These are phyloP conservation scores for Primulina tabacum DNA, from an alignment of 257 asterid genomes.

Conservation along the genomic window DNA sequence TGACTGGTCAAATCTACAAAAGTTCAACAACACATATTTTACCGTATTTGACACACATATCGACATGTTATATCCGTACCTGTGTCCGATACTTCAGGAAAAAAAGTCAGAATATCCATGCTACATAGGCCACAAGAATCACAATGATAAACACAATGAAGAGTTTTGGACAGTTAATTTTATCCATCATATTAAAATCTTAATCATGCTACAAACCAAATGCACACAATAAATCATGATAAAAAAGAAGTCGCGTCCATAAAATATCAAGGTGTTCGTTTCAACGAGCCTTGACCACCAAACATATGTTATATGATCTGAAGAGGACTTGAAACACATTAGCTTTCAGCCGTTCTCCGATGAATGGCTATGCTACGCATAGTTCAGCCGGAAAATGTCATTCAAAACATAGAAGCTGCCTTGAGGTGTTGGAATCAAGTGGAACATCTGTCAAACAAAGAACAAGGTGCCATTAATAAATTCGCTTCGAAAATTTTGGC, in stretches of 20 bases:
- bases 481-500: no score
- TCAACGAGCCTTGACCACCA: constrained; percentile 1
- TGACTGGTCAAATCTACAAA: no score
- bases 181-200: constrained; percentile 10
- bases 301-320: not conserved
- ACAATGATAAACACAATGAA: not conserved
- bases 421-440: constrained; percentile 39
- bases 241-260: not conserved
- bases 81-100: no score
- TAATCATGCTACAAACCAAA: constrained; percentile 18
- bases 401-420: constrained; percentile 37
- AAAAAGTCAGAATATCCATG: no score
- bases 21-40: no score
- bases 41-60: no score
- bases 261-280: not conserved
- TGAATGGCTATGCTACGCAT: constrained; percentile 18
- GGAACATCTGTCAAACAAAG: constrained; percentile 33
- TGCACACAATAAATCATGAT: not conserved
- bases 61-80: no score
- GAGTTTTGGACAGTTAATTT: not conserved
- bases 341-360: not conserved
- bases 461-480: not conserved
- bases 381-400: constrained; percentile 41
- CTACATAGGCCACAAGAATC: no score
- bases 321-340: no score